A percentile compares a stretch with the other conserved stretches of the same genome.
phyloP scores from a whole-genome alignment of 1,139 yeast species.

The Kluyveromyces sp. region DNA sequence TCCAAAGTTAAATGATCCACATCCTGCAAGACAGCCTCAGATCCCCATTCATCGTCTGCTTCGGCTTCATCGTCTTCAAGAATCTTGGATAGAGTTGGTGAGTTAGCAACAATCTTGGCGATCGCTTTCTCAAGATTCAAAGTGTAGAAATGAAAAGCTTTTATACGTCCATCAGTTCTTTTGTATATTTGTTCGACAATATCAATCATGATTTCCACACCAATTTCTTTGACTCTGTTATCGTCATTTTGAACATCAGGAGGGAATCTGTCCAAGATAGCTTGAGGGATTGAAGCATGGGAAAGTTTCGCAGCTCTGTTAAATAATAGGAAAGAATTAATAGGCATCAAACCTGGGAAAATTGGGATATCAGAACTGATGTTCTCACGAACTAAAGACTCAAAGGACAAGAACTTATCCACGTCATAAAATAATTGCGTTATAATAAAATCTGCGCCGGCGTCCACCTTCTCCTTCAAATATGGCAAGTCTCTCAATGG shows the following conservation, averaged over 20 bases:
- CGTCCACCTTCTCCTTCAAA: constrained; percentile 75
- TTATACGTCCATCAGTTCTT: constrained; percentile 47
- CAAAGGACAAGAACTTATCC: constrained; percentile 47
- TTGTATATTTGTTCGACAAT: constrained; percentile 51
- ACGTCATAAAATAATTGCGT: constrained; percentile 80
- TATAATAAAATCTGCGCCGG: constrained; percentile 90
- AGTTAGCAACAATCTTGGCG: constrained; percentile 68
- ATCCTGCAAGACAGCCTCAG: constrained; percentile 26
- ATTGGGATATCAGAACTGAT: constrained; percentile 46
- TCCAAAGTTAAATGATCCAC: constrained; percentile 27
- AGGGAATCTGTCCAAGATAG: constrained; percentile 44
- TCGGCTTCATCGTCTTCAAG: constrained; percentile 28
- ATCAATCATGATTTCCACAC: constrained; percentile 64
- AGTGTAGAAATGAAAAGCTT: constrained; percentile 86
- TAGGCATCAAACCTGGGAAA: constrained; percentile 95
- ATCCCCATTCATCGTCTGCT: constrained; percentile 29
- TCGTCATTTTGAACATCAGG: constrained; percentile 66
- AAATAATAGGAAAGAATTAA: constrained; percentile 79
- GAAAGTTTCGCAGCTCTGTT: constrained; percentile 84
- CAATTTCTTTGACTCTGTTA: constrained; percentile 73
- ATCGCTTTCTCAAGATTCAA: constrained; percentile 85
- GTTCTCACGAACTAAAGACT: constrained; percentile 33
- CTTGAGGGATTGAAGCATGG: constrained; percentile 75
- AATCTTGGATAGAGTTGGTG: constrained; percentile 40
- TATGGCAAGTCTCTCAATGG: constrained; percentile 61